phyloP scores from a whole-genome alignment of 2,329 filamentous ascomycete genomes.

The Ceratocystis smalleyi region DNA sequence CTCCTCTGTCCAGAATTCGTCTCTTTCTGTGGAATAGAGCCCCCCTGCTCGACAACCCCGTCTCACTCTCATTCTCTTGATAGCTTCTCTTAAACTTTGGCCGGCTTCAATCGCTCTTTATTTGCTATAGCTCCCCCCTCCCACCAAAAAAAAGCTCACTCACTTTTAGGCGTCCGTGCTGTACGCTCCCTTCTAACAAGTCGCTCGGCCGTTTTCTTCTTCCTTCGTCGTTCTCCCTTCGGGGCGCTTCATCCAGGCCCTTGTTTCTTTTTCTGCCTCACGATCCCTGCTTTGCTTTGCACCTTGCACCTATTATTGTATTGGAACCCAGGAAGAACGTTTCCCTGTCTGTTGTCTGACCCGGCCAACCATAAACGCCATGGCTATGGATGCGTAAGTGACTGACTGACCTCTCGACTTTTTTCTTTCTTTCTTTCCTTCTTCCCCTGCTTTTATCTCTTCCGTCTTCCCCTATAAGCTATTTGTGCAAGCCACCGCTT shows the following conservation, averaged over 20 bases:
- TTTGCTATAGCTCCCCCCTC: neutral
- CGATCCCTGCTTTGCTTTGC: neutral
- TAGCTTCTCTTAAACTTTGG: no score
- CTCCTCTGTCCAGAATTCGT: no score
- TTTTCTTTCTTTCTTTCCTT: neutral
- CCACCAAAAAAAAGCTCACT: neutral
- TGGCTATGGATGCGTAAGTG: slow-evolving; percentile 6
- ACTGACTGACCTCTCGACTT: neutral
- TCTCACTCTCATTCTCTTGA: neutral
- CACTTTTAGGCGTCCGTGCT: neutral
- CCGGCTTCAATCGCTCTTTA: neutral
- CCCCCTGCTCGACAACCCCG: neutral
- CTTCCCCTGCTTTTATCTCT: neutral
- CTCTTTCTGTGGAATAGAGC: no score
- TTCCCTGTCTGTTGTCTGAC: neutral
- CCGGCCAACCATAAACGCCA: neutral
- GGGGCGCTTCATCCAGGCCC: neutral
- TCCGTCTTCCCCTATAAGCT: neutral
- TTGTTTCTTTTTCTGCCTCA: slow-evolving; percentile 7
- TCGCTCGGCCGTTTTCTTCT: neutral
- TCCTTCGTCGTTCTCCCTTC: neutral
- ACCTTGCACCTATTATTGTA: slow-evolving; percentile 5
- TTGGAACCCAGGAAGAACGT: neutral
- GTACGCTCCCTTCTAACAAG: neutral
- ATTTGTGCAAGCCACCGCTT: neutral